These are phyloP conservation scores for Racocetra persica DNA, from an alignment of 371 early-diverging fungal genomes.

Conservation along the genomic window DNA sequence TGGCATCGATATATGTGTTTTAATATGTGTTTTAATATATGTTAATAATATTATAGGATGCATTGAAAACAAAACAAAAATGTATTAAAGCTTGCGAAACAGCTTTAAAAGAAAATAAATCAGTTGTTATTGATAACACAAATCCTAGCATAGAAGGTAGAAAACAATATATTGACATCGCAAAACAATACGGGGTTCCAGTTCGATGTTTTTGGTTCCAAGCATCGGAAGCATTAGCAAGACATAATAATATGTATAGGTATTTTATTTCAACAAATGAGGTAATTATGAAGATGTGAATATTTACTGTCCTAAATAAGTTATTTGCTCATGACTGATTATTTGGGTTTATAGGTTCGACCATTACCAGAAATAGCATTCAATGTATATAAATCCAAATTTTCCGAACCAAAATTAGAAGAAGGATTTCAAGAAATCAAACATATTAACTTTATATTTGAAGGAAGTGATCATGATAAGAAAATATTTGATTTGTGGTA, in stretches of 20 bases:
- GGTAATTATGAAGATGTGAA: neutral
- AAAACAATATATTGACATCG: conserved; percentile 68
- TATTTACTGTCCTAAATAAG: neutral
- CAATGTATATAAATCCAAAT: conserved; percentile 13
- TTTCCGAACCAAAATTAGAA: conserved; percentile 35
- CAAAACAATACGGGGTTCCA: conserved; percentile 62
- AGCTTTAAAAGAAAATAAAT: conserved; percentile 60
- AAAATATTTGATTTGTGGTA: conserved; percentile 38
- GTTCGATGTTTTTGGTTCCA: conserved; percentile 75
- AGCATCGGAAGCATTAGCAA: conserved; percentile 66
- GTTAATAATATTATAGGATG: conserved; percentile 55
- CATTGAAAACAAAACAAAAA: conserved; percentile 73
- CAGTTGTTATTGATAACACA: conserved; percentile 87
- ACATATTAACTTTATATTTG: conserved; percentile 39
- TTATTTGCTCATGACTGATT: no score
- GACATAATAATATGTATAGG: conserved; percentile 83
- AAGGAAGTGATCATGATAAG: conserved; percentile 29
- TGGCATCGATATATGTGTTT: neutral
- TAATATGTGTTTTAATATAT: neutral
- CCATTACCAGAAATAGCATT: conserved; percentile 41
- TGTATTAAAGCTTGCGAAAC: conserved; percentile 67
- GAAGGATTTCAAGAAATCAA: conserved; percentile 45
- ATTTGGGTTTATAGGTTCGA: neutral
- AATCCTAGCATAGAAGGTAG: conserved; percentile 75
- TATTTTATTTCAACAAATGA: conserved; percentile 43